Conservation (phyloP, 495 filamentous ascomycete species). For the Neurospora sp. region DNA sequence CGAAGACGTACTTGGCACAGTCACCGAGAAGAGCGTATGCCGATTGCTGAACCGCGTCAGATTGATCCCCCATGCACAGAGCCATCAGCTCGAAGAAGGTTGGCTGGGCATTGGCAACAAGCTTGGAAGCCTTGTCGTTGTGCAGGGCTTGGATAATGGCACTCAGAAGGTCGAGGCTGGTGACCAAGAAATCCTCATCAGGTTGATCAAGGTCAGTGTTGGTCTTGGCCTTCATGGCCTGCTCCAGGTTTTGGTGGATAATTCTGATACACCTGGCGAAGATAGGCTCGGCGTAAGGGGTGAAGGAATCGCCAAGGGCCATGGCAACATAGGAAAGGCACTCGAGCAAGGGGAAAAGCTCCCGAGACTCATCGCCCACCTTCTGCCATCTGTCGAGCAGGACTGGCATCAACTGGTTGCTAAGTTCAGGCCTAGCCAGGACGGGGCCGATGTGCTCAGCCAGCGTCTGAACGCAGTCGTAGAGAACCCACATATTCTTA, state of each 20-base stretch:
- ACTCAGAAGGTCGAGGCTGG: constrained; percentile 88
- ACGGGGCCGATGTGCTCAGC: constrained; percentile 82
- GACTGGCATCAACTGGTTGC: constrained; percentile 86
- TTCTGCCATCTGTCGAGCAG: constrained; percentile 83
- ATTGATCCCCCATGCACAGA: constrained; percentile 86
- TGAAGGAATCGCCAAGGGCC: constrained; percentile 72
- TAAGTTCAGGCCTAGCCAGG: constrained; percentile 65
- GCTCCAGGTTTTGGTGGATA: constrained; percentile 81
- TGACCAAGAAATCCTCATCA: constrained; percentile 95
- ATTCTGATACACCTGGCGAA: constrained; percentile 81
- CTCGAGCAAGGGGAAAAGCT: constrained; percentile 89
- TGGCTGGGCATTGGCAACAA: constrained; percentile 65
- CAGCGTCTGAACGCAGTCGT: constrained; percentile 96
- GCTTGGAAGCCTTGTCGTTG: constrained; percentile 56
- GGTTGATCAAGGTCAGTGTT: constrained; percentile 64
- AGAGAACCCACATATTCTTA: constrained; percentile 96
- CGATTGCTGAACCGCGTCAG: constrained; percentile 91
- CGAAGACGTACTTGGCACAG: constrained; percentile 90
- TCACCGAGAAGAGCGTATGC: constrained; percentile 93
- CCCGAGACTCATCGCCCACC: constrained; percentile 79
- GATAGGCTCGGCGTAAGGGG: constrained; percentile 72
- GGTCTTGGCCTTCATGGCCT: constrained; percentile 51
- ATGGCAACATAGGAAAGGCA: constrained; percentile 91
- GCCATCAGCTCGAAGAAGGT: constrained; percentile 81
- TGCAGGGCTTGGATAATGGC: constrained; percentile 90